Conservation (phyloP, 208 protist species). For the Novymonas esmeraldas region DNA sequence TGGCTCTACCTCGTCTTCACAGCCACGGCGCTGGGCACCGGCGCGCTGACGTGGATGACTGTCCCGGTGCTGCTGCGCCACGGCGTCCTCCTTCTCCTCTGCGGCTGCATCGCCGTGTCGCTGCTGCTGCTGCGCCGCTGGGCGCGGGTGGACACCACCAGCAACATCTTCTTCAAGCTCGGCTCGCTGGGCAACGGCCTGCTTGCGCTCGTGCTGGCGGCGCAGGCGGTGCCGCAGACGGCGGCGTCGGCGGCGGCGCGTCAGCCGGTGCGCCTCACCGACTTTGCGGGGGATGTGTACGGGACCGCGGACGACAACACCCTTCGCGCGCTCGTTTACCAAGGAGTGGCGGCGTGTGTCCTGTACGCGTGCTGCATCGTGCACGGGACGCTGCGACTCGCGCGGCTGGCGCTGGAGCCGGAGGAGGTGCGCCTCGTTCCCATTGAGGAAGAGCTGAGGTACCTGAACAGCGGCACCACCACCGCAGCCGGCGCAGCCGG, state of each 20-base stretch:
- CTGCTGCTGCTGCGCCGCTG: conserved; percentile 9
- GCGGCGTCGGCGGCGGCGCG: not conserved
- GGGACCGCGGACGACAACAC: not conserved
- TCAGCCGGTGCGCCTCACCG: not conserved
- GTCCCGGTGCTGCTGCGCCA: conserved; percentile 11
- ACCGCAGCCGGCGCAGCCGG: not conserved
- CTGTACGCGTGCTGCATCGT: conserved; percentile 21
- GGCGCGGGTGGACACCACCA: not conserved
- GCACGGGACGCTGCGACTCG: conserved; percentile 36
- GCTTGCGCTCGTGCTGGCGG: conserved; percentile 7
- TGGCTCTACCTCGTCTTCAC: conserved; percentile 21
- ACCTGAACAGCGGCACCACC: not conserved
- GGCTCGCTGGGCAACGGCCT: not conserved
- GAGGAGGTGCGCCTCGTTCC: conserved; percentile 40
- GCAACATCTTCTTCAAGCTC: conserved; percentile 6
- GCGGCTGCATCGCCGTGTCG: not conserved
- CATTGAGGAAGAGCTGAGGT: conserved; percentile 27
- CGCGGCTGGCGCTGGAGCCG: conserved; percentile 31
- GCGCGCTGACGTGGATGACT: conserved; percentile 18
- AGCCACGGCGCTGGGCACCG: conserved; percentile 21
- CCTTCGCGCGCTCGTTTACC: conserved; percentile 20
- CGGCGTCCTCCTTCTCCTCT: not conserved
- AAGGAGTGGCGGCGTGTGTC: conserved; percentile 17
- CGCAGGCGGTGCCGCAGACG: conserved; percentile 7
- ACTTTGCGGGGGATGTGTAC: conserved; percentile 16